A percentile compares a stretch with the other conserved stretches of the same genome.
These are phyloP conservation scores for Pulveroboletus sp. DNA, from an alignment of 768 basidiomycete genomes.

Conservation along the genomic window DNA sequence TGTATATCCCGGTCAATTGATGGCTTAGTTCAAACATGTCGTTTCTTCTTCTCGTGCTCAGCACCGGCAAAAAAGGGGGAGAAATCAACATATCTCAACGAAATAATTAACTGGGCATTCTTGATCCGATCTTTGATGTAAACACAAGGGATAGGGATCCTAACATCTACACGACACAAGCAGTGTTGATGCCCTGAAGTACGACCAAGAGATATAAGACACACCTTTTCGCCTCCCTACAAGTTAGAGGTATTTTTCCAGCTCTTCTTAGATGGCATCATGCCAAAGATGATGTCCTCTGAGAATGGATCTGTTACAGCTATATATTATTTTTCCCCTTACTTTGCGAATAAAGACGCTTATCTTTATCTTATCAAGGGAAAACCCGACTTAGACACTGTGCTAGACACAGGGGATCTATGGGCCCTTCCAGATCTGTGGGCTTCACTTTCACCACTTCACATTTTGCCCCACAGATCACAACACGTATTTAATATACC, in stretches of 20 bases:
- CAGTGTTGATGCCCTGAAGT: background rate
- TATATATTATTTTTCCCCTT: too few relatives aligned
- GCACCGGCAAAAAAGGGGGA: background rate
- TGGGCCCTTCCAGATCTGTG: too few relatives aligned
- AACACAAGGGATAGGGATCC: conserved; percentile 96
- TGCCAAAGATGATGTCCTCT: conserved; percentile 96
- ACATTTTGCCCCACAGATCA: too few relatives aligned
- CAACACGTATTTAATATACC: too few relatives aligned
- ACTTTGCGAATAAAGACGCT: too few relatives aligned
- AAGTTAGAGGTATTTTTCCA: conserved; percentile 98
- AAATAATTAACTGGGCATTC: conserved; percentile 98
- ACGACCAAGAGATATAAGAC: background rate
- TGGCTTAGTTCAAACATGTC: conserved; percentile 99
- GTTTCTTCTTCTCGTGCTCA: conserved; percentile 47
- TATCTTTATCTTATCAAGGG: too few relatives aligned
- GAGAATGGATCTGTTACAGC: conserved; percentile 99
- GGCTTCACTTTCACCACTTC: too few relatives aligned
- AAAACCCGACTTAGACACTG: too few relatives aligned
- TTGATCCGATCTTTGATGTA: conserved; percentile 97
- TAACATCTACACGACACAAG: conserved; percentile 56
- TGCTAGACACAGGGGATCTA: too few relatives aligned
- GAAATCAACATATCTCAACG: conserved; percentile 62
- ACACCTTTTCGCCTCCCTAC: conserved; percentile 95
- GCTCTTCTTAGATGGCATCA: conserved; percentile 99
- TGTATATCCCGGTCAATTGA: conserved; percentile 98